phyloP scores from a whole-genome alignment of 305 asterid species.

The Rubia balearica region DNA sequence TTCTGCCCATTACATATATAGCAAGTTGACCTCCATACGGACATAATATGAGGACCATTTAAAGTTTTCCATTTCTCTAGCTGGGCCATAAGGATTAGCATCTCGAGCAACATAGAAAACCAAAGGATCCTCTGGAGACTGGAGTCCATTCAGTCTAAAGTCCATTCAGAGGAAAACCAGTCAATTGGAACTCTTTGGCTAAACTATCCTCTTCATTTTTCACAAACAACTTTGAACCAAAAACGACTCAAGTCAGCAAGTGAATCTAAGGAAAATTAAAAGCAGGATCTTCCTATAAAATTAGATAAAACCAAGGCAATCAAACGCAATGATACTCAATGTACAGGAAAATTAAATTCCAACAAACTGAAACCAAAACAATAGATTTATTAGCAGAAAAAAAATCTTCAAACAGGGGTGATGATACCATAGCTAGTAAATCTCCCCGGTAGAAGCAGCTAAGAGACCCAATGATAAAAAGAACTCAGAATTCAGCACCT shows the following conservation, averaged over 20 bases:
- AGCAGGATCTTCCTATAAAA: not conserved
- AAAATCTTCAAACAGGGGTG: not conserved
- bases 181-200: not conserved
- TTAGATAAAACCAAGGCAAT: not conserved
- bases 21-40: not conserved
- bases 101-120: not conserved
- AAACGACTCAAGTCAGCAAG: not conserved
- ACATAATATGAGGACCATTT: not conserved
- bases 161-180: not conserved
- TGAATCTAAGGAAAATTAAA: not conserved
- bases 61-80: not conserved
- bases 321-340: not conserved
- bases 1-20: not conserved
- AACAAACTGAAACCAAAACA: not conserved
- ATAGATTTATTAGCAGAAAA: not conserved
- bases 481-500: conserved; percentile 17
- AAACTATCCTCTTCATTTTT: not conserved
- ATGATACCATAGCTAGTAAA: conserved; percentile 19
- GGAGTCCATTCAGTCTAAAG: not conserved
- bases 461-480: not conserved
- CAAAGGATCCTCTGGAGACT: not conserved
- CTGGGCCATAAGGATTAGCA: not conserved
- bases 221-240: not conserved
- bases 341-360: not conserved
- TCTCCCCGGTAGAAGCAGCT: conserved; percentile 1